Conservation (phyloP, 2,329 filamentous ascomycete genomes). For the Trichophaea hybrida region DNA sequence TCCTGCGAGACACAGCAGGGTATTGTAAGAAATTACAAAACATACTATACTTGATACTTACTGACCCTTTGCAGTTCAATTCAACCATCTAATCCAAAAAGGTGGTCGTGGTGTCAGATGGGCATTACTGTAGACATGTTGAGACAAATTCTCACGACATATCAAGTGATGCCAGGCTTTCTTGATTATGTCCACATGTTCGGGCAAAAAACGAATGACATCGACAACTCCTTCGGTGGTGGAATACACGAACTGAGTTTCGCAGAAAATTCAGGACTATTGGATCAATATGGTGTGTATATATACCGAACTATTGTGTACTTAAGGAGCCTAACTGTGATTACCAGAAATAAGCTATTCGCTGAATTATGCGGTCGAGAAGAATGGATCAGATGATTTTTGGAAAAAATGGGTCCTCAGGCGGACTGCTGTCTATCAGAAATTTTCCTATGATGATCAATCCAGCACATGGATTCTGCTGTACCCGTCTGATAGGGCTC, state of each 20-base stretch:
- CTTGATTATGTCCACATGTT: conserved; percentile 15
- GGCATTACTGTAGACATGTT: conserved; percentile 10
- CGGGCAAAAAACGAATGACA: not conserved
- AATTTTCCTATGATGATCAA: conserved; percentile 11
- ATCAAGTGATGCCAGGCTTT: conserved; percentile 17
- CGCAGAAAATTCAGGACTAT: not conserved
- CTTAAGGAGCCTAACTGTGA: not conserved
- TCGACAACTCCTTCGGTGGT: not conserved
- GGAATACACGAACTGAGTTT: not conserved
- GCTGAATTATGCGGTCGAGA: not conserved
- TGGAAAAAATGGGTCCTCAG: conserved; percentile 6
- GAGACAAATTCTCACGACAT: conserved; percentile 13
- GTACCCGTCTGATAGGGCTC: conserved; percentile 6
- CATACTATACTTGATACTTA: no score
- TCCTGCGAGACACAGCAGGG: not conserved
- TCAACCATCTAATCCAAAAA: conserved; percentile 5
- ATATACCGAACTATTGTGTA: not conserved
- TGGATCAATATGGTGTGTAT: not conserved
- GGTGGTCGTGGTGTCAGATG: conserved; percentile 8
- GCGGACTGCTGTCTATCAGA: conserved; percentile 14
- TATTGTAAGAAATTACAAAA: not conserved
- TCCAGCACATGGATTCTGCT: conserved; percentile 14
- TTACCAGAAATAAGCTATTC: not conserved
- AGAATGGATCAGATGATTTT: not conserved
- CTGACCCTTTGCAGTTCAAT: not conserved